These are phyloP conservation scores for Podila horticola DNA, from an alignment of 192 early-diverging fungal genomes.

Conservation along the genomic window DNA sequence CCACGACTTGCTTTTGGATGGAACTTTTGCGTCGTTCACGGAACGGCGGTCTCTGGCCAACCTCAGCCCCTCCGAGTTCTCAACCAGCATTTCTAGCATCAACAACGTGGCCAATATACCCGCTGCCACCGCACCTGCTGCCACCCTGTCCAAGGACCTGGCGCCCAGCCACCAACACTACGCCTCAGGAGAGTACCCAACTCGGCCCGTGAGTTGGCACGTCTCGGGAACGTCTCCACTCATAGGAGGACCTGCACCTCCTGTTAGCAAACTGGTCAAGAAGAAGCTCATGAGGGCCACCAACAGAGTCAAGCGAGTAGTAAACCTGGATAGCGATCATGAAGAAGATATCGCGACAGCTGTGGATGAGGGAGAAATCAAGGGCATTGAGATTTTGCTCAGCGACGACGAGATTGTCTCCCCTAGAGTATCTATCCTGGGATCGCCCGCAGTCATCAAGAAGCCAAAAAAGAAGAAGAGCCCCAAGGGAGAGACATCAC, in stretches of 20 bases:
- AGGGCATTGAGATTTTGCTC: neutral
- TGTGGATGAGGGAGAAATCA: neutral
- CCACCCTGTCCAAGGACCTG: slow-evolving; percentile 18
- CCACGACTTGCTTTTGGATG: slow-evolving; percentile 56
- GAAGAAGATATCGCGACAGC: slow-evolving; percentile 2
- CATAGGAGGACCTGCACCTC: neutral
- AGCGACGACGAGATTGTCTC: neutral
- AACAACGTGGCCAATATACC: slow-evolving; percentile 43
- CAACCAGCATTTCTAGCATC: slow-evolving; percentile 17
- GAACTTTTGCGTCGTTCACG: slow-evolving; percentile 52
- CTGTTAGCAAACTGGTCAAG: slow-evolving; percentile 22
- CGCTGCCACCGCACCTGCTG: slow-evolving; percentile 15
- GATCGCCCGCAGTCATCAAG: slow-evolving; percentile 11
- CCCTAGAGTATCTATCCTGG: slow-evolving; percentile 6
- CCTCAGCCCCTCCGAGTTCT: slow-evolving; percentile 26
- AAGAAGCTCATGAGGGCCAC: slow-evolving; percentile 40
- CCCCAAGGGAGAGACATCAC: neutral
- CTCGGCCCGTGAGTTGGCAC: slow-evolving; percentile 18
- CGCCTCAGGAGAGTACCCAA: neutral
- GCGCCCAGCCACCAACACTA: neutral
- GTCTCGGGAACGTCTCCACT: neutral
- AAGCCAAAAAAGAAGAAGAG: slow-evolving; percentile 37
- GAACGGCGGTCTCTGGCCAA: slow-evolving; percentile 41
- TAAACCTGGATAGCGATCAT: slow-evolving; percentile 49
- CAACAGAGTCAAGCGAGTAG: slow-evolving; percentile 29